Evolutionary conservation across 179 eudicot species (phyloP).

Genomic region (Silene vulgaris): DNA sequence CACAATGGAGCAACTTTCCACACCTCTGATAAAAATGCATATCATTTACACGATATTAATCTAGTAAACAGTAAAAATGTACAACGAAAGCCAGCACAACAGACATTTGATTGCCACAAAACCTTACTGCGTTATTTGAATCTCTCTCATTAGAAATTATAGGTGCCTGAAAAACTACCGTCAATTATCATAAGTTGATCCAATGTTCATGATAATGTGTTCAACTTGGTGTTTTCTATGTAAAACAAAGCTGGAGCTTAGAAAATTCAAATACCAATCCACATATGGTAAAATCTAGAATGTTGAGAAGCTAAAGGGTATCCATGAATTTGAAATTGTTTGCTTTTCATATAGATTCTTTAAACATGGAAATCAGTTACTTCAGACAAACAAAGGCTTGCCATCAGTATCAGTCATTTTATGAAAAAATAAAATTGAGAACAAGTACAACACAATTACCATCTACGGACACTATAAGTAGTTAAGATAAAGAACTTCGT

Average conservation of each 20-base stretch:
- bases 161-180: neutral
- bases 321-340: neutral
- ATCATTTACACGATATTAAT: neutral
- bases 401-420: neutral
- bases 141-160: neutral
- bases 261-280: neutral
- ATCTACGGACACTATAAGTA: neutral
- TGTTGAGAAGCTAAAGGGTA: neutral
- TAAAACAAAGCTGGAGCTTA: neutral
- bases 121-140: neutral
- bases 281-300: neutral
- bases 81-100: neutral
- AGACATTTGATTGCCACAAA: slow-evolving; percentile 6
- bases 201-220: slow-evolving; percentile 1
- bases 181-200: neutral
- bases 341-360: neutral
- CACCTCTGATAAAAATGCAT: neutral
- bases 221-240: neutral
- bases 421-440: neutral
- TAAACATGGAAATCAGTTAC: neutral
- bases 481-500: neutral
- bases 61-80: neutral
- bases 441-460: neutral
- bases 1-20: slow-evolving; percentile 13
- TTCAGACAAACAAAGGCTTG: neutral